These are phyloP conservation scores for Pisolithus albus DNA, from an alignment of 768 basidiomycete species.

Conservation along the genomic window DNA sequence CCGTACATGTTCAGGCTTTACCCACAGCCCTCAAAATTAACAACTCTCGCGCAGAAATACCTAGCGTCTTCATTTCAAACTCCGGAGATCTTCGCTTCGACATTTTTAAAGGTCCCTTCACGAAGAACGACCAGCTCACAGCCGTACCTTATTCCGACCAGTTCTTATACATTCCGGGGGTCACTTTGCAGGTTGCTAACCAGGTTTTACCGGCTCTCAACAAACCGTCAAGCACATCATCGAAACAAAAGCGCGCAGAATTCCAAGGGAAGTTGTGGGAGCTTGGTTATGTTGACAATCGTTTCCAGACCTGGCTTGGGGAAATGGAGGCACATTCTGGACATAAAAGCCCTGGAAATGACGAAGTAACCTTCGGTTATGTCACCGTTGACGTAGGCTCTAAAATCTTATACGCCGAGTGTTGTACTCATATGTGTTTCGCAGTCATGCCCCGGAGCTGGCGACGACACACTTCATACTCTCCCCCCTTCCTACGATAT, in stretches of 20 bases:
- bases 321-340: slow-evolving; percentile 40
- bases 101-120: slow-evolving; percentile 58
- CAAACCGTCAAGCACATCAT: slow-evolving; percentile 17
- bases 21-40: slow-evolving; percentile 49
- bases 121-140: slow-evolving; percentile 68
- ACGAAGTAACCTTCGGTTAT: slow-evolving; percentile 58
- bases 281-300: slow-evolving; percentile 41
- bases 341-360: slow-evolving; percentile 29
- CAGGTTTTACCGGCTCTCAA: slow-evolving; percentile 47
- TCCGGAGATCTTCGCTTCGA: slow-evolving; percentile 62
- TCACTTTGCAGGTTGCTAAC: slow-evolving; percentile 43
- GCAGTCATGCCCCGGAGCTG: slow-evolving; percentile 59
- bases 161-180: slow-evolving; percentile 50
- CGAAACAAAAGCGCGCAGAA: slow-evolving; percentile 26
- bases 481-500: slow-evolving; percentile 47
- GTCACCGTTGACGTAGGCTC: slow-evolving; percentile 54
- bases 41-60: slow-evolving; percentile 49
- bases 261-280: slow-evolving; percentile 21
- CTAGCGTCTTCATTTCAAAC: slow-evolving; percentile 56
- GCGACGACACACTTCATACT: slow-evolving; percentile 59
- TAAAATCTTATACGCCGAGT: neutral
- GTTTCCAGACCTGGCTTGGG: slow-evolving; percentile 46
- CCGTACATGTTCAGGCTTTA: slow-evolving; percentile 31
- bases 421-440: neutral
- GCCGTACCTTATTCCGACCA: slow-evolving; percentile 58